Evolutionary conservation across 2,329 filamentous ascomycete genomes (phyloP).

Genomic region (Dothideomycetes sp.): DNA sequence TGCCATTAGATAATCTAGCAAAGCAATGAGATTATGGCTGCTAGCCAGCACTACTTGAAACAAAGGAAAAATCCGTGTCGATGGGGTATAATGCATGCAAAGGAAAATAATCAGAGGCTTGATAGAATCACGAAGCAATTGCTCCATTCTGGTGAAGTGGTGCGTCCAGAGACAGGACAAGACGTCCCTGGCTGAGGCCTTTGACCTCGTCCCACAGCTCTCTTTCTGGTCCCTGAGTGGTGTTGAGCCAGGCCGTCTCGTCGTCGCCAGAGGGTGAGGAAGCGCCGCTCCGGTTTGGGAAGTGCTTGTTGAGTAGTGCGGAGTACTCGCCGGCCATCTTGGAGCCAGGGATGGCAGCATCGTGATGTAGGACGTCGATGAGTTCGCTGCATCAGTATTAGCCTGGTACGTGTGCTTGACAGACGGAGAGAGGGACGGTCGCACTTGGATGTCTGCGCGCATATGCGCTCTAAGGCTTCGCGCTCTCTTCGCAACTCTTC

Average conservation of each 20-base stretch:
- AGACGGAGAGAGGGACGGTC: constrained; percentile 11
- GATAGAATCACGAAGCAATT: background rate
- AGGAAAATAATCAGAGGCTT: background rate
- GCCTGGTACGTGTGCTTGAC: background rate
- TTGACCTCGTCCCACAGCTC: constrained; percentile 14
- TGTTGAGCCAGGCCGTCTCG: constrained; percentile 18
- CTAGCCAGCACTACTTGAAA: background rate
- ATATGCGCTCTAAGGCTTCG: constrained; percentile 38
- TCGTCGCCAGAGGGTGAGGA: constrained; percentile 5
- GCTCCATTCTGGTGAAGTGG: constrained; percentile 1
- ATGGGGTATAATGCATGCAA: constrained; percentile 8
- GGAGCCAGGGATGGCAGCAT: constrained; percentile 24
- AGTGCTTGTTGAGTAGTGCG: constrained; percentile 31
- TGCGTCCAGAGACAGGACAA: constrained; percentile 11
- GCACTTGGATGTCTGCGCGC: constrained; percentile 37
- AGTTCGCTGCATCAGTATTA: constrained; percentile 27
- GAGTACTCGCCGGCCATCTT: constrained; percentile 28
- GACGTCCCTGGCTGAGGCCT: constrained; percentile 15
- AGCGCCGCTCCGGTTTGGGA: constrained; percentile 12
- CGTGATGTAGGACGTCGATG: constrained; percentile 36
- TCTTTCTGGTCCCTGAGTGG: constrained; percentile 15
- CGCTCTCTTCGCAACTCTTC: constrained; percentile 37
- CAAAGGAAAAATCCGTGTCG: constrained; percentile 1
- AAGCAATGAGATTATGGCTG: background rate
- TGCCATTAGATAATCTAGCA: too few relatives aligned